Evolutionary conservation across 2,329 filamentous ascomycete genomes (phyloP), one percentile per base, ranked within the genome.

Genomic region (Macrophomina phaseolina): DNA sequence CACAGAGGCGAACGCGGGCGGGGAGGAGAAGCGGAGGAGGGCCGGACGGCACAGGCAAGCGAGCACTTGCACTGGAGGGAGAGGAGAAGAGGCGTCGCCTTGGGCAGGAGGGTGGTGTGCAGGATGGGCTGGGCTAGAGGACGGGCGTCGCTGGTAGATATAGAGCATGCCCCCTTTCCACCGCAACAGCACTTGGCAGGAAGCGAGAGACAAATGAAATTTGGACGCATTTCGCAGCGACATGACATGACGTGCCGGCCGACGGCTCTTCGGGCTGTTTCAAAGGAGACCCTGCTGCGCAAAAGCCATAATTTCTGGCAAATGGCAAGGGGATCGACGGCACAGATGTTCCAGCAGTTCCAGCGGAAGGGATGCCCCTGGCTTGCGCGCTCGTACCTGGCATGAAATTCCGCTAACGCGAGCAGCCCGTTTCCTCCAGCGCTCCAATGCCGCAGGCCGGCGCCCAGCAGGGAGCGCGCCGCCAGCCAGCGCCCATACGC

Each of bases 151-250:
- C 12, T n/a, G 58, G 66, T 58, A 56, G 66, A 64, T 64, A 64
- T 67, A 64, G 51, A 61, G 60, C 51, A 67, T 32, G 58, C 60
- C 66, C 36, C 58, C 66, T 53, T 67, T 67, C 74, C 70, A 70
- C 71, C 69, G 72, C 71, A 69, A 69, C 70, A 71, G 70, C 66
- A 67, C 69, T 76, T 76, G 76, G 73, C 76, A 70, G 69, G 69
- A 74, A 74, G 73, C 74, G 73, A 77, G 73, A 78, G 73, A 77
- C 75, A 76, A 74, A 74, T 75, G 72, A 78, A 78, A 78, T 78
- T 67, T 64, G 73, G 74, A 70, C 73, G 75, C 73, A 73, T 74
- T 74, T 72, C 76, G 75, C 75, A 72, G 64, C 69, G 68, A 66
- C 67, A 73, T 67, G 65, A 73, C 76, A 78, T 78, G 76, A 78